Conservation (phyloP, 208 protist genomes). For the Spongospora subterranea region DNA sequence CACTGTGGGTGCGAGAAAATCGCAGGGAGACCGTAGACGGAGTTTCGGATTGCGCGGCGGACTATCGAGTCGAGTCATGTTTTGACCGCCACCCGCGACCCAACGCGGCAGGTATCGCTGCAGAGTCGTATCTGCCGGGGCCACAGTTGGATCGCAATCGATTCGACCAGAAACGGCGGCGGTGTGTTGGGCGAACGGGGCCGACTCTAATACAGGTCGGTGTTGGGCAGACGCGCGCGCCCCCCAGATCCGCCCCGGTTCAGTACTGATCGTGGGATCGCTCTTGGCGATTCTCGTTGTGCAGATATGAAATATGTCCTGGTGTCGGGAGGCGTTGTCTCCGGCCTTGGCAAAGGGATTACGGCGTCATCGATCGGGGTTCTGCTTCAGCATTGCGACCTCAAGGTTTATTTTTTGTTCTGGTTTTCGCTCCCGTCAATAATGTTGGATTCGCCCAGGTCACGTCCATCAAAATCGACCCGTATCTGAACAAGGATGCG, state of each 20-base stretch:
- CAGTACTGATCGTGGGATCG: too few species aligned
- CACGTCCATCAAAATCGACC: slow-evolving; percentile 98
- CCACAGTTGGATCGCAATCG: background rate
- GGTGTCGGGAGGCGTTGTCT: slow-evolving; percentile 86
- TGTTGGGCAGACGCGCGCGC: too few species aligned
- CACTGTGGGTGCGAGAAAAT: too few species aligned
- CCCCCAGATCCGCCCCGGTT: too few species aligned
- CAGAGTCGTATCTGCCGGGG: too few species aligned
- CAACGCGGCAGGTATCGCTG: too few species aligned
- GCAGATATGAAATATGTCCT: slow-evolving; percentile 58
- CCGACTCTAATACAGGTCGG: too few species aligned
- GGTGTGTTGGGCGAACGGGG: background rate
- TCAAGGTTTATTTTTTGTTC: slow-evolving; percentile 80
- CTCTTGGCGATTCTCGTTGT: too few species aligned
- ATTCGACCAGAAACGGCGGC: background rate
- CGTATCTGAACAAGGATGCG: slow-evolving; percentile 92
- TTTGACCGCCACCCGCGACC: too few species aligned
- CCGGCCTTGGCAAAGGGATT: slow-evolving; percentile 97
- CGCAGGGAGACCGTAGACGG: too few species aligned
- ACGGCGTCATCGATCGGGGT: slow-evolving; percentile 81
- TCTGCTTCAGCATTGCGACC: slow-evolving; percentile 62
- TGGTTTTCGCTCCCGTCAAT: slow-evolving; percentile 81
- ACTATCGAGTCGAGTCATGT: too few species aligned
- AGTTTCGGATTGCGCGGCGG: too few species aligned
- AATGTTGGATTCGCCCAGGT: slow-evolving; percentile 88